phyloP scores from a whole-genome alignment of 345 rosid genomes.

The Lenwebbia sp. region DNA sequence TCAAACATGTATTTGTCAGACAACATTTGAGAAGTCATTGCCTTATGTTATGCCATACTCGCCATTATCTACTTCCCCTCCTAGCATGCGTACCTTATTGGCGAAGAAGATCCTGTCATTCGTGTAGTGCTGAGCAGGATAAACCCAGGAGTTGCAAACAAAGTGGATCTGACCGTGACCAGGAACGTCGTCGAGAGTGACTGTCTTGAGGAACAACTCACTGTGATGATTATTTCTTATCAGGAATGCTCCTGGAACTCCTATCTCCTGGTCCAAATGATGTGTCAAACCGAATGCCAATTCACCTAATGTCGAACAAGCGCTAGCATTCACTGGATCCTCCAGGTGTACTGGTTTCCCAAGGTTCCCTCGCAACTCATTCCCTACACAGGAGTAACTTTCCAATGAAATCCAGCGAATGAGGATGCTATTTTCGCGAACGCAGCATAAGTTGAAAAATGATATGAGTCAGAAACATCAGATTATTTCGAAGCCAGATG shows the following conservation, averaged over 20 bases:
- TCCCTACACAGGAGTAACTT: background rate
- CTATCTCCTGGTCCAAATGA: constrained; percentile 45
- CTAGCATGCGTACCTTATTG: constrained; percentile 37
- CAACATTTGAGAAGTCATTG: background rate
- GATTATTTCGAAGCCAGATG: background rate
- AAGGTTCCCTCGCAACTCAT: constrained; percentile 24
- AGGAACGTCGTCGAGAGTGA: constrained; percentile 65
- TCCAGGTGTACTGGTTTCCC: constrained; percentile 55
- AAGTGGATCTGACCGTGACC: constrained; percentile 59
- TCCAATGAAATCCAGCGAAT: background rate
- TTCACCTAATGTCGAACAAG: constrained; percentile 32
- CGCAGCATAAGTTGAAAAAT: background rate
- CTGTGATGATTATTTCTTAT: constrained; percentile 46
- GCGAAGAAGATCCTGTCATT: constrained; percentile 66
- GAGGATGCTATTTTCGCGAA: background rate
- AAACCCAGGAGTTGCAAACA: constrained; percentile 85
- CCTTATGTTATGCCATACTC: background rate
- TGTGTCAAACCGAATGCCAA: constrained; percentile 36
- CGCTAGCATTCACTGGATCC: constrained; percentile 23
- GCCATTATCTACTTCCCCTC: background rate
- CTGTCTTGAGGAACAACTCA: constrained; percentile 59
- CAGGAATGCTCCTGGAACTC: constrained; percentile 60
- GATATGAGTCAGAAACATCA: background rate
- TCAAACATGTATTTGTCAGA: background rate
- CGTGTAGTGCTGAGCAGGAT: constrained; percentile 38